Conservation (phyloP, 2,329 filamentous ascomycete genomes). For the Venturia effusa region DNA sequence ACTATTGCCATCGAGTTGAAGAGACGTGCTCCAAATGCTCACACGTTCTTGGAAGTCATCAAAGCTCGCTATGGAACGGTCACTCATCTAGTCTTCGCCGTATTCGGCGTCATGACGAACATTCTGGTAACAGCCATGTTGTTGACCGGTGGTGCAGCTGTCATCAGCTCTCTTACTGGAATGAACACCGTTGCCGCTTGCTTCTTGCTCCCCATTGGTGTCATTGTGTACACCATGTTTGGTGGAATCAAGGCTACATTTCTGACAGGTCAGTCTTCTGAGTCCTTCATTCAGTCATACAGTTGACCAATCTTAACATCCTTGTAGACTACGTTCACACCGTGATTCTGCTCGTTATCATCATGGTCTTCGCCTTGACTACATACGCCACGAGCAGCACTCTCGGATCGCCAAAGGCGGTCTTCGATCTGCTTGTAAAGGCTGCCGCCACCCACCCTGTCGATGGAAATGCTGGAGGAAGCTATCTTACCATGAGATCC, state of each 20-base stretch:
- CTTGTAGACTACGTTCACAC: slow-evolving; percentile 28
- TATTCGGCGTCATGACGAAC: slow-evolving; percentile 32
- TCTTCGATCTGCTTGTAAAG: slow-evolving; percentile 30
- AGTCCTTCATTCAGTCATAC: too few relatives aligned
- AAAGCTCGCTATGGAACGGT: slow-evolving; percentile 28
- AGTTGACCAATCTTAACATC: neutral
- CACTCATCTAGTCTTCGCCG: slow-evolving; percentile 28
- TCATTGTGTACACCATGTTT: slow-evolving; percentile 17
- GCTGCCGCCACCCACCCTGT: slow-evolving; percentile 27
- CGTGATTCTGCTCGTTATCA: slow-evolving; percentile 32
- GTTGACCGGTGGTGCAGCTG: slow-evolving; percentile 18
- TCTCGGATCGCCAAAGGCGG: slow-evolving; percentile 25
- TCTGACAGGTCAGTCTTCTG: too few relatives aligned
- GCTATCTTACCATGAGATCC: slow-evolving; percentile 30
- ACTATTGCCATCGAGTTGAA: slow-evolving; percentile 21
- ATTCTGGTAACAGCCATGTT: slow-evolving; percentile 29
- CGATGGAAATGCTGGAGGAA: slow-evolving; percentile 28
- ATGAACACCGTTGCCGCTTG: slow-evolving; percentile 16
- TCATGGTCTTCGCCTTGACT: slow-evolving; percentile 32
- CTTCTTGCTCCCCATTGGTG: slow-evolving; percentile 17
- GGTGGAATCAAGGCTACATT: slow-evolving; percentile 19
- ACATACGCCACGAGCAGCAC: slow-evolving; percentile 28
- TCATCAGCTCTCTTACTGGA: slow-evolving; percentile 14
- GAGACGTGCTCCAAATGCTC: slow-evolving; percentile 24
- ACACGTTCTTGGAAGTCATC: slow-evolving; percentile 33